Percentiles rank a stretch among this genome's conserved stretches.
Evolutionary conservation across 228 moss, liverwort and hornwort genomes (phyloP).

Genomic region (Sphagnum fallax): DNA sequence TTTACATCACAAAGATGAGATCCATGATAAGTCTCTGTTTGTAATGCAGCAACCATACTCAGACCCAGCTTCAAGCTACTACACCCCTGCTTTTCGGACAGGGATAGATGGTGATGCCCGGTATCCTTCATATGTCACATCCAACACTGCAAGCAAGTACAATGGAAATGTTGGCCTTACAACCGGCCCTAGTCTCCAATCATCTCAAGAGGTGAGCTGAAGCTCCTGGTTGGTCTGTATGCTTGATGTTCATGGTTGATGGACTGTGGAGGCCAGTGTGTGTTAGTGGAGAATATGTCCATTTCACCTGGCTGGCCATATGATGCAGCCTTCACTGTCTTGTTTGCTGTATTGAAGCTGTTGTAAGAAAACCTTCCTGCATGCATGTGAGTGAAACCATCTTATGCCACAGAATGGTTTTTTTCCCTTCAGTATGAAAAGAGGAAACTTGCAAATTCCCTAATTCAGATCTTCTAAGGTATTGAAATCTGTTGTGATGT

Average conservation of each 20-base stretch:
- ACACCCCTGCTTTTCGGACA: conserved; percentile 71
- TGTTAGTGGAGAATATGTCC: no score
- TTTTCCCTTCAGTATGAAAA: no score
- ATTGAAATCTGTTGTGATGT: background rate
- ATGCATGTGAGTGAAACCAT: no score
- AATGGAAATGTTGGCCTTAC: conserved; percentile 74
- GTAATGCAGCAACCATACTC: conserved; percentile 42
- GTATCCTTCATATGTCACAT: conserved; percentile 61
- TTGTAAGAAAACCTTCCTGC: no score
- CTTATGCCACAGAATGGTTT: no score
- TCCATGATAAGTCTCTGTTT: background rate
- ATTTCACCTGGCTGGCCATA: no score
- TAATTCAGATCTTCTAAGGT: conserved; percentile 4
- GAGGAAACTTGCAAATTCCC: background rate
- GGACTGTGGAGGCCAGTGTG: no score
- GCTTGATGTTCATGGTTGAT: no score
- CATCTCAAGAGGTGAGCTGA: conserved; percentile 69
- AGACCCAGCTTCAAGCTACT: conserved; percentile 81
- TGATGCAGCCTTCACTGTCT: no score
- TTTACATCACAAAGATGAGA: no score
- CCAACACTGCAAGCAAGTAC: conserved; percentile 80
- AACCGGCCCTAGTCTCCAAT: conserved; percentile 51
- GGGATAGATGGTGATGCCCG: conserved; percentile 71
- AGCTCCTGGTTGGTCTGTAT: no score
- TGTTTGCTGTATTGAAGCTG: no score